These are phyloP conservation scores for Termitomyces sp. DNA, from an alignment of 768 basidiomycete species.

Conservation along the genomic window DNA sequence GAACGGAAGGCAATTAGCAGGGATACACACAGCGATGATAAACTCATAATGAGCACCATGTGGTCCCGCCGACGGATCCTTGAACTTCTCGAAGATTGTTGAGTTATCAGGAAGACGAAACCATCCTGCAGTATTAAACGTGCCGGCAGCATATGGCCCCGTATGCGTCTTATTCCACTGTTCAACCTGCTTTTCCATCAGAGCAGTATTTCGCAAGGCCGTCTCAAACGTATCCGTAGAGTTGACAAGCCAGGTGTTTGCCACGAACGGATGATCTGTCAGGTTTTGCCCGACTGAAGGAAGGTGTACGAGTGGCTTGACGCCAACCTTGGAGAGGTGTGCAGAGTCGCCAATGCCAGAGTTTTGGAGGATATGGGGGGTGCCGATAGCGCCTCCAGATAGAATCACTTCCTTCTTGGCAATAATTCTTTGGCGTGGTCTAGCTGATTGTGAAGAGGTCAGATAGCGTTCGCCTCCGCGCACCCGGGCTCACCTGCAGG, in stretches of 20 bases:
- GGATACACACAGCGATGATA: constrained; percentile 21
- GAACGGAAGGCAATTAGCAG: not conserved
- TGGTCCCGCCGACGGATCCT: constrained; percentile 23
- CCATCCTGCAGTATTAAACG: constrained; percentile 17
- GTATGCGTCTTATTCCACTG: constrained; percentile 16
- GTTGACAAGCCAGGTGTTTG: constrained; percentile 21
- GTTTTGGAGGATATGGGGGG: constrained; percentile 22
- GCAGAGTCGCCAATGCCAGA: constrained; percentile 23
- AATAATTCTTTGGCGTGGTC: constrained; percentile 8
- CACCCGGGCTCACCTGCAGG: not conserved
- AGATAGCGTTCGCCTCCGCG: not conserved
- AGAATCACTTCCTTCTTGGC: constrained; percentile 28
- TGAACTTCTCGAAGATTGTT: constrained; percentile 14
- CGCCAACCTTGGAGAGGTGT: constrained; percentile 12
- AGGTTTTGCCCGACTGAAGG: constrained; percentile 26
- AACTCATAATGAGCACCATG: constrained; percentile 23
- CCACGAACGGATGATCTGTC: constrained; percentile 24
- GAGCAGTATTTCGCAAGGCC: constrained; percentile 14
- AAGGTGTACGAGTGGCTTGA: constrained; percentile 20
- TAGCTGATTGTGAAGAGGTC: not conserved
- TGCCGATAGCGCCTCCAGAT: constrained; percentile 24
- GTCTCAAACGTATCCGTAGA: constrained; percentile 21
- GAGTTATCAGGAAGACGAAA: constrained; percentile 19
- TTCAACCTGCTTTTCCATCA: constrained; percentile 12
- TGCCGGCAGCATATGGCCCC: constrained; percentile 15